phyloP scores from a whole-genome alignment of 306 rosid species.

The Vachellia pachyceras region DNA sequence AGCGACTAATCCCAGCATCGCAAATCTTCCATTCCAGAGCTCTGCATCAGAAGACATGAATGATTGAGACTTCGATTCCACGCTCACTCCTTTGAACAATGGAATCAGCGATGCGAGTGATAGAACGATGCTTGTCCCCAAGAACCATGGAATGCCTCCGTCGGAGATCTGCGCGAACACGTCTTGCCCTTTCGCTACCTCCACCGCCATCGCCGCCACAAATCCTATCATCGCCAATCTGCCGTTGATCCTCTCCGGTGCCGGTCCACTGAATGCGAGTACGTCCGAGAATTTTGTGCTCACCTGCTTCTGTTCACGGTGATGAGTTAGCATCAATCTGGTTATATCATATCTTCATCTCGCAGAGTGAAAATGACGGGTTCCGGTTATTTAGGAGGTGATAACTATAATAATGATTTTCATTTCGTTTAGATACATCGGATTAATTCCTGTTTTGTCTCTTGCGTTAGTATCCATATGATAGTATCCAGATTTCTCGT shows the following conservation, averaged over 20 bases:
- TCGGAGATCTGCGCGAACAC: constrained; percentile 62
- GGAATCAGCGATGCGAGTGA: constrained; percentile 78
- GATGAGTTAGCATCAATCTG: background rate
- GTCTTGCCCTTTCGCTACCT: constrained; percentile 66
- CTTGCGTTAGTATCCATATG: background rate
- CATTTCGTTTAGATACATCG: background rate
- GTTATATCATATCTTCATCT: background rate
- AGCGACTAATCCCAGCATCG: constrained; percentile 87
- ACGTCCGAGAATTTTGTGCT: constrained; percentile 64
- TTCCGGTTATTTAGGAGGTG: background rate
- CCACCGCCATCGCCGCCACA: constrained; percentile 76
- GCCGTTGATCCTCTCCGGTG: constrained; percentile 93
- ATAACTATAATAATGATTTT: background rate
- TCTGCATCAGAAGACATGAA: constrained; percentile 75
- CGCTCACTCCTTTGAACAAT: constrained; percentile 66
- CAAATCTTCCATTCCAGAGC: constrained; percentile 82
- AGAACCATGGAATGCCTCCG: constrained; percentile 75
- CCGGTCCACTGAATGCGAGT: constrained; percentile 85
- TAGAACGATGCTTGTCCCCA: constrained; percentile 60
- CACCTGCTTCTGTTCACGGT: constrained; percentile 36
- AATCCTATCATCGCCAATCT: constrained; percentile 90
- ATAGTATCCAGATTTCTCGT: background rate
- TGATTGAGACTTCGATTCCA: constrained; percentile 66
- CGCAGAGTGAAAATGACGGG: too few species aligned
- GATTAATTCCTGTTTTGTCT: too few species aligned